A percentile compares a stretch with the other conserved stretches of the same genome.
Evolutionary conservation across 2,329 filamentous ascomycete genomes (phyloP).

Genomic region (Cordyceps cateniannulata): DNA sequence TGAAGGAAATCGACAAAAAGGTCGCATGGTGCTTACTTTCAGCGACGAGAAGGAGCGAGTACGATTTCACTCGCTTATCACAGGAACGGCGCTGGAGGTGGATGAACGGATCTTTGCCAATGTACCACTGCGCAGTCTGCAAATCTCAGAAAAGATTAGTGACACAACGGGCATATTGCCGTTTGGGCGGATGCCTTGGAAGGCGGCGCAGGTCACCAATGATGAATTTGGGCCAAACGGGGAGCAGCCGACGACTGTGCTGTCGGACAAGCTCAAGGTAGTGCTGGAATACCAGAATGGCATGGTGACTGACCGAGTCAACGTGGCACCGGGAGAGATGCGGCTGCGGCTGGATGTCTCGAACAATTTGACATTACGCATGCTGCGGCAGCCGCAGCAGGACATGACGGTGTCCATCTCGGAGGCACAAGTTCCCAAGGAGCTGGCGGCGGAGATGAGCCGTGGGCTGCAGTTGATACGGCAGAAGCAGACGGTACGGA

Average conservation of each 20-base stretch:
- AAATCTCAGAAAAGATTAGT: slow-evolving; percentile 49
- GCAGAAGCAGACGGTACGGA: slow-evolving; percentile 59
- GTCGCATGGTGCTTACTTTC: slow-evolving; percentile 73
- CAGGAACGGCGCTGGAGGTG: slow-evolving; percentile 60
- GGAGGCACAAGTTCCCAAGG: slow-evolving; percentile 56
- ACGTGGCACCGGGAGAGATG: slow-evolving; percentile 70
- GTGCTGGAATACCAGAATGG: slow-evolving; percentile 71
- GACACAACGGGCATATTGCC: slow-evolving; percentile 43
- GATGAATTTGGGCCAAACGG: slow-evolving; percentile 55
- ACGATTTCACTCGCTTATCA: slow-evolving; percentile 64
- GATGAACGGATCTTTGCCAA: slow-evolving; percentile 68
- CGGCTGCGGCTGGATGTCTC: slow-evolving; percentile 59
- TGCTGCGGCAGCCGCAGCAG: slow-evolving; percentile 66
- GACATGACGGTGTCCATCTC: slow-evolving; percentile 73
- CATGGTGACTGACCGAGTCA: slow-evolving; percentile 76
- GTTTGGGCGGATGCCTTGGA: slow-evolving; percentile 54
- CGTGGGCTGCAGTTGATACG: slow-evolving; percentile 56
- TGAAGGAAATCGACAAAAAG: slow-evolving; percentile 57
- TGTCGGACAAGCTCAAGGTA: slow-evolving; percentile 70
- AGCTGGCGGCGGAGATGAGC: slow-evolving; percentile 55
- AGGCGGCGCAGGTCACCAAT: slow-evolving; percentile 66
- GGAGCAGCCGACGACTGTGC: slow-evolving; percentile 58
- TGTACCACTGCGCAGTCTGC: slow-evolving; percentile 58
- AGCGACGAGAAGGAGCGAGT: slow-evolving; percentile 64
- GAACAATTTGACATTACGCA: slow-evolving; percentile 54